Evolutionary conservation across 1,284 basidiomycete species (phyloP).

Genomic region (Trichosporon ovoides): DNA sequence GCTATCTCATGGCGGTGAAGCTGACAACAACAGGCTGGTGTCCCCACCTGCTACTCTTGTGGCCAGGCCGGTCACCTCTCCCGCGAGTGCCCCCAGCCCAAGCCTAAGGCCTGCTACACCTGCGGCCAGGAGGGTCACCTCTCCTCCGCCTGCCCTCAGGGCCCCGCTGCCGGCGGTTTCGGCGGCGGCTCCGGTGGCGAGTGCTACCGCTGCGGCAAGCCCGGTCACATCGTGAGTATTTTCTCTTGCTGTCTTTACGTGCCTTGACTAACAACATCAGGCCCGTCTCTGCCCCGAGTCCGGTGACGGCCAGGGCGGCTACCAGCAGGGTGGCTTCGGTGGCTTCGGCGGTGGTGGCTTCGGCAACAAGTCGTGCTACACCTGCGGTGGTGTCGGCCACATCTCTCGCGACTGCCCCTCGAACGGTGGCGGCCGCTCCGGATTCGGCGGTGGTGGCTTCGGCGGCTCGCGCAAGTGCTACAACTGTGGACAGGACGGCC

Average conservation of each 20-base stretch:
- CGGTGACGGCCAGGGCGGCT: conserved; percentile 36
- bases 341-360: too few relatives aligned
- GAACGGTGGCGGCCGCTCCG: conserved; percentile 30
- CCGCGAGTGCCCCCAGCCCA: conserved; percentile 52
- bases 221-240: conserved; percentile 60
- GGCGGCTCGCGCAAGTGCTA: conserved; percentile 64
- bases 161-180: conserved; percentile 47
- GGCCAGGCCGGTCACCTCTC: conserved; percentile 28
- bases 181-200: conserved; percentile 55
- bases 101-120: conserved; percentile 81
- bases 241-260: too few relatives aligned
- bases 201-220: conserved; percentile 81
- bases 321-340: conserved; percentile 31
- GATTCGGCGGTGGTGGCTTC: too few relatives aligned
- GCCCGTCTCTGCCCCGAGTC: conserved; percentile 73
- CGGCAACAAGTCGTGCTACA: conserved; percentile 63
- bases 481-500: conserved; percentile 79
- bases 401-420: conserved; percentile 79
- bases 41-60: conserved; percentile 47
- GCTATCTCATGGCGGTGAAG: too few relatives aligned
- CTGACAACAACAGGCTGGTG: conserved; percentile 34
- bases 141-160: conserved; percentile 57
- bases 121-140: conserved; percentile 57
- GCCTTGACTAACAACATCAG: conserved; percentile 14
- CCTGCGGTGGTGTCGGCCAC: conserved; percentile 84